Conservation (phyloP, 2,329 filamentous ascomycete genomes). For the Pseudovirgaria hyperparasitica region DNA sequence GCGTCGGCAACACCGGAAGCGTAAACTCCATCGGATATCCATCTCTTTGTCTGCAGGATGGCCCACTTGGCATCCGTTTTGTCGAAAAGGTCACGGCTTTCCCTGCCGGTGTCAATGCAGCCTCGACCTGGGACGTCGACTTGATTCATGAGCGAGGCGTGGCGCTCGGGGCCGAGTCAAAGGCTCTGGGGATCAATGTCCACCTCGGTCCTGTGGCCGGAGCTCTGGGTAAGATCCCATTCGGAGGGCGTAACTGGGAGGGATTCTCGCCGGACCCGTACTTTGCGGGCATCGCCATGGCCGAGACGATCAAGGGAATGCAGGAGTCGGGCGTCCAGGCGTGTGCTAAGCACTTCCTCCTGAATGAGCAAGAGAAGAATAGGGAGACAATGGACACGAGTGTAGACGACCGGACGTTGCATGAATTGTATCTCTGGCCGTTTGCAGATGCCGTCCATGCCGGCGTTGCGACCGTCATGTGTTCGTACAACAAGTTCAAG, state of each 20-base stretch:
- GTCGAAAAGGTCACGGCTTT: slow-evolving; percentile 25
- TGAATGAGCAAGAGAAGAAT: slow-evolving; percentile 54
- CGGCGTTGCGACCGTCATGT: slow-evolving; percentile 44
- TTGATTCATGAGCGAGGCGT: slow-evolving; percentile 22
- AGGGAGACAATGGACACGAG: slow-evolving; percentile 37
- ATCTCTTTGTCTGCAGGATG: slow-evolving; percentile 27
- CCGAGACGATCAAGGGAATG: slow-evolving; percentile 32
- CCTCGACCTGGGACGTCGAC: slow-evolving; percentile 24
- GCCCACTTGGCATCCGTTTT: slow-evolving; percentile 26
- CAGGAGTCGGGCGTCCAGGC: slow-evolving; percentile 31
- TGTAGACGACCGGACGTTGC: slow-evolving; percentile 60
- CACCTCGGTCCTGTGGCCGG: slow-evolving; percentile 31
- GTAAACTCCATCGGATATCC: slow-evolving; percentile 22
- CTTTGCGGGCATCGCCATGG: slow-evolving; percentile 29
- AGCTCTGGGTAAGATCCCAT: slow-evolving; percentile 23
- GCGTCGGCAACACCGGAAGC: slow-evolving; percentile 23
- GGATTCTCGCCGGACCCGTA: slow-evolving; percentile 39
- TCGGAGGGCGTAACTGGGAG: slow-evolving; percentile 35
- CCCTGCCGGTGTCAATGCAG: slow-evolving; percentile 24
- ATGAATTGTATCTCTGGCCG: slow-evolving; percentile 68
- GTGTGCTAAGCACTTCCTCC: slow-evolving; percentile 34
- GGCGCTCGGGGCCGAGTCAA: slow-evolving; percentile 26
- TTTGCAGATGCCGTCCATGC: slow-evolving; percentile 61
- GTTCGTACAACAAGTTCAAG: slow-evolving; percentile 32
- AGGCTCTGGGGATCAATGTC: slow-evolving; percentile 29